phyloP scores from a whole-genome alignment of 495 filamentous ascomycete species.

The Trichoderma erinaceum region DNA sequence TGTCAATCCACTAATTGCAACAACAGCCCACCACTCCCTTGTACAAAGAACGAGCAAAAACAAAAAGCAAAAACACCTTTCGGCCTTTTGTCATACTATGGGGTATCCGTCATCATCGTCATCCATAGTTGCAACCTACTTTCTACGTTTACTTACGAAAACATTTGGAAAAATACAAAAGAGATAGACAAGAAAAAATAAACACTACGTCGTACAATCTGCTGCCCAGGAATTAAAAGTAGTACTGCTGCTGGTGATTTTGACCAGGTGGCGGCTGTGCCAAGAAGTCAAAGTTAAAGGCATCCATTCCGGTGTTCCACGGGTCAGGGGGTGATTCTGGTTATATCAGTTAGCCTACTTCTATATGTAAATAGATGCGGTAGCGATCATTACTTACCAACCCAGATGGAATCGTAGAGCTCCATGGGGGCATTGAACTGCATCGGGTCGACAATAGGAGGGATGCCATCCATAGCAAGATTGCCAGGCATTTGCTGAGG shows the following conservation, averaged over 20 bases:
- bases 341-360: not conserved
- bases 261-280: slow-evolving; percentile 45
- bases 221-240: slow-evolving; percentile 29
- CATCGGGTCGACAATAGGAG: slow-evolving; percentile 33
- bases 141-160: too few species aligned
- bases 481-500: slow-evolving; percentile 1
- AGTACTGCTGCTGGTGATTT: slow-evolving; percentile 44
- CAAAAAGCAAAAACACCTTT: not conserved
- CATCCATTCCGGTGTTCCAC: slow-evolving; percentile 41
- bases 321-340: slow-evolving; percentile 42
- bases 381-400: slow-evolving; percentile 37
- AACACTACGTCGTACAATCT: not conserved
- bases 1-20: not conserved
- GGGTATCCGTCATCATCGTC: too few species aligned
- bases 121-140: too few species aligned
- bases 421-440: slow-evolving; percentile 51
- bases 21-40: not conserved
- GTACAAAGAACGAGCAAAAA: not conserved
- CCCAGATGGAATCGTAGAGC: slow-evolving; percentile 53
- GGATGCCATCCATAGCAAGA: slow-evolving; percentile 29
- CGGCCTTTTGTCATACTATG: too few species aligned
- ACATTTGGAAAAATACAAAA: too few species aligned
- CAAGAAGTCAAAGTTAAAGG: slow-evolving; percentile 48
- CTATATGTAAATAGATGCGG: slow-evolving; percentile 12
- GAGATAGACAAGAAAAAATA: too few species aligned